Percentiles rank a stretch among this genome's conserved stretches.
Conservation (phyloP, 176 grass and related monocot genomes). For the Aegilops speltoides region DNA sequence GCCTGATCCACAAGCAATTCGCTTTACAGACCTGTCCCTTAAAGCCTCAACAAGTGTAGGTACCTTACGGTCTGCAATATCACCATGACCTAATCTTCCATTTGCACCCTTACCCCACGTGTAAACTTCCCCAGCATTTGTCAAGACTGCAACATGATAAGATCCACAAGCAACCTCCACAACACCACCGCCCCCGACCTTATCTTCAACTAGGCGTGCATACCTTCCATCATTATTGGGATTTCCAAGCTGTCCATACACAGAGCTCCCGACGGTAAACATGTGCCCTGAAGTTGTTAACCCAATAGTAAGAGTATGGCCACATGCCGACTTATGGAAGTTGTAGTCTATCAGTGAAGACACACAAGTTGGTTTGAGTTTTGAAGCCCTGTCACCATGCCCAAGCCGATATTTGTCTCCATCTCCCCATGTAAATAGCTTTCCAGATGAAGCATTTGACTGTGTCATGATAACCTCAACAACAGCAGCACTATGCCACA, state of each 20-base stretch:
- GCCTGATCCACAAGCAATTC: conserved; percentile 80
- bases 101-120: conserved; percentile 97
- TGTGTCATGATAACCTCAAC: conserved; percentile 89
- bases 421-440: conserved; percentile 98
- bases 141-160: conserved; percentile 85
- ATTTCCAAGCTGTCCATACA: conserved; percentile 95
- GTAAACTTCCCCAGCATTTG: conserved; percentile 86
- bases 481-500: conserved; percentile 95
- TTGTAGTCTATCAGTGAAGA: conserved; percentile 94
- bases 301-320: conserved; percentile 91
- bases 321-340: conserved; percentile 86
- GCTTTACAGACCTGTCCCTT: conserved; percentile 81
- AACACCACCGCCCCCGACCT: conserved; percentile 66
- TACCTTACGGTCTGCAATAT: conserved; percentile 65
- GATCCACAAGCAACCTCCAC: conserved; percentile 83
- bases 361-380: conserved; percentile 89
- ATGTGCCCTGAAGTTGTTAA: conserved; percentile 92
- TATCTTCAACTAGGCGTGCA: conserved; percentile 78
- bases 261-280: conserved; percentile 45
- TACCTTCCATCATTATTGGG: conserved; percentile 82
- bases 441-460: conserved; percentile 89
- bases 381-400: conserved; percentile 73
- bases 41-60: conserved; percentile 78
- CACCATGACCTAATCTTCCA: conserved; percentile 88
- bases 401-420: conserved; percentile 96